Conservation (phyloP, 805 yeast genomes). For the Lipomyces yamadae region DNA sequence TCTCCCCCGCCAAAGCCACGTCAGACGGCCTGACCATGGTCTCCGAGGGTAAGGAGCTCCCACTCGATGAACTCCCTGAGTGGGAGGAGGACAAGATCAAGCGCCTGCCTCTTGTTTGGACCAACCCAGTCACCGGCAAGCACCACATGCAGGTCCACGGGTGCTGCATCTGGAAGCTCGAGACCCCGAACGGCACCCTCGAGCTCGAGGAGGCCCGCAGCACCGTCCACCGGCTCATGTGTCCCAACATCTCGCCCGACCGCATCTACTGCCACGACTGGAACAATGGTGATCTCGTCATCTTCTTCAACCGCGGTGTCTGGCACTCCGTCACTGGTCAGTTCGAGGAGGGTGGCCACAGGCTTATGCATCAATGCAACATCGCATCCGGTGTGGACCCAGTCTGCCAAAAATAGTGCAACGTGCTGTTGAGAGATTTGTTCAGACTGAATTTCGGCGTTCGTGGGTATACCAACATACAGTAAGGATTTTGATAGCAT, state of each 20-base stretch:
- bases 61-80: conserved; percentile 70
- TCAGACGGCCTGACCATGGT: conserved; percentile 87
- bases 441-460: not conserved
- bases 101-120: conserved; percentile 86
- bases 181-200: conserved; percentile 60
- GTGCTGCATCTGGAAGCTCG: conserved; percentile 75
- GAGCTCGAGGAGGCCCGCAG: conserved; percentile 76
- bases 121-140: conserved; percentile 81
- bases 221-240: conserved; percentile 72
- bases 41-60: conserved; percentile 72
- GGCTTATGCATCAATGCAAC: conserved; percentile 93
- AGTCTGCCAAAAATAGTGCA: conserved; percentile 27
- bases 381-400: conserved; percentile 62
- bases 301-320: conserved; percentile 86
- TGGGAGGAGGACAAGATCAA: conserved; percentile 84
- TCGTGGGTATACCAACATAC: not conserved
- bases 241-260: conserved; percentile 80
- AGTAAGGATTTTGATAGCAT: not conserved
- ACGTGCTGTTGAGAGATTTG: not conserved
- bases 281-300: conserved; percentile 82
- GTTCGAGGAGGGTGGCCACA: conserved; percentile 72
- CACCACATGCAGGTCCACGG: conserved; percentile 89
- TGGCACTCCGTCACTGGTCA: conserved; percentile 94
- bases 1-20: conserved; percentile 79
- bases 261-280: conserved; percentile 81